Base-by-base conservation (phyloP, 192 early-diverging fungal species). In the Backusella australiensis region DNA sequence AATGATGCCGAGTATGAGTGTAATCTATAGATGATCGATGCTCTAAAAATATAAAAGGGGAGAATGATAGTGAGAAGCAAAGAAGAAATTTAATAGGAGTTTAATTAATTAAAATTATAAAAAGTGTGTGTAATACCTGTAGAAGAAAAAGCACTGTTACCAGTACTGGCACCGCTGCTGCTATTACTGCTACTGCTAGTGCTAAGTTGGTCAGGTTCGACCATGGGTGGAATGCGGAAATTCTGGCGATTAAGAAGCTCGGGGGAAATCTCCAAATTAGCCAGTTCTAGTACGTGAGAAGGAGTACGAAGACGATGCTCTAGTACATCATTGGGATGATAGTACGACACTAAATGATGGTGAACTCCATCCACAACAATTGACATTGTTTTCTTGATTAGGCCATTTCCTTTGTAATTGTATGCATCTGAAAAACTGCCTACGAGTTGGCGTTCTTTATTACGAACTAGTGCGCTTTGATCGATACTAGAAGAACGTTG, bases 381-480 rank as follows among this genome's bases (percentile, higher is more conserved):
- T 14, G 93, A 94, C 82, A 94, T 92, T 39, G 92, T 91, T 77
- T 93, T 92, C 67, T 94, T 94, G 29, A 93, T 86, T 38, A 94
- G 81, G 2, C 93, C 93, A 73, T 85, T 82, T 41, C 78, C 76
- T 72, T 92, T 91, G 46, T 86, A 90, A 21, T 82, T 75, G 69
- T 87, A 90, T 46, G 82, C 83, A 63, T 85, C 86, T 12, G 83
- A 85, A 32, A 87, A 75, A 26, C 84, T 84, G 15, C 86, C 86
- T 69, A 87, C 82, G 2, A 89, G 53, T 26, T 88, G 82, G 12
- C 87, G 81, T 73, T 89, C 86, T 69, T 67, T 81, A 82, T 69
- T 85, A 80, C 46, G 75, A 12, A 38, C 29, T 8, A 71, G n/a
- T 41, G 76, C 59, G 23, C 21, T 41, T n/a, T 23, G 32, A 34